Conservation (phyloP, 164 flowering plant genomes). For the Taxillus chinensis region DNA sequence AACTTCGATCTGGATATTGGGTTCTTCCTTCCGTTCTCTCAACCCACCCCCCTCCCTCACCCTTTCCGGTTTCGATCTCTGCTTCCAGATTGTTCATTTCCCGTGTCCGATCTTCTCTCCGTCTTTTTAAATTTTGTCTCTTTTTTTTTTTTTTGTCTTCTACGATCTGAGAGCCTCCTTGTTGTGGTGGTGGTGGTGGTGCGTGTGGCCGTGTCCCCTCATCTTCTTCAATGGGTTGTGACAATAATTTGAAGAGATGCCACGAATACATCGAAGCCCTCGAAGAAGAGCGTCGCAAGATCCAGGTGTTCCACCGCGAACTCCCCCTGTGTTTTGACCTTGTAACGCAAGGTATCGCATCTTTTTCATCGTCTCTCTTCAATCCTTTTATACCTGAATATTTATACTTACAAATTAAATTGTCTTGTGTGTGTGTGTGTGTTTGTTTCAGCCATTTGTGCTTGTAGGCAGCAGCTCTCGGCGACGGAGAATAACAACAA, state of each 20-base stretch:
- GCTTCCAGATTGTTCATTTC: neutral
- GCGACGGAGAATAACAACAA: conserved; percentile 11
- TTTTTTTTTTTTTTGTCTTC: neutral
- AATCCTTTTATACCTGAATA: neutral
- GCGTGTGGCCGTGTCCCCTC: neutral
- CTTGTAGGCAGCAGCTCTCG: conserved; percentile 44
- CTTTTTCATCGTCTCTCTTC: neutral
- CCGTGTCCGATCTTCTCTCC: conserved; percentile 12
- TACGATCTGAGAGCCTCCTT: neutral
- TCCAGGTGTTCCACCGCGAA: conserved; percentile 75
- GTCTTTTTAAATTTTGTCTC: conserved; percentile 22
- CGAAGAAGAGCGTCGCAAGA: conserved; percentile 64
- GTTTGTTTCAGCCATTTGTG: conserved; percentile 44
- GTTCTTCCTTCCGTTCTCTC: conserved; percentile 14
- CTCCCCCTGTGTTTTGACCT: conserved; percentile 83
- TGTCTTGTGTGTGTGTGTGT: neutral
- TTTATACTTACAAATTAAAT: neutral
- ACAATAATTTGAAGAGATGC: conserved; percentile 28
- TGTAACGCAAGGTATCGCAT: conserved; percentile 52
- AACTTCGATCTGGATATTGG: conserved; percentile 6
- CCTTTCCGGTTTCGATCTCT: conserved; percentile 24
- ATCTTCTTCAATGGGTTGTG: conserved; percentile 15
- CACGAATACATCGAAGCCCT: conserved; percentile 48
- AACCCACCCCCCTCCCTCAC: conserved; percentile 32
- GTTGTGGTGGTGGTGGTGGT: neutral